A percentile compares a stretch with the other conserved stretches of the same genome.
These are phyloP conservation scores for Cercospora janseana DNA, from an alignment of 2,329 filamentous ascomycete species.

Conservation along the genomic window DNA sequence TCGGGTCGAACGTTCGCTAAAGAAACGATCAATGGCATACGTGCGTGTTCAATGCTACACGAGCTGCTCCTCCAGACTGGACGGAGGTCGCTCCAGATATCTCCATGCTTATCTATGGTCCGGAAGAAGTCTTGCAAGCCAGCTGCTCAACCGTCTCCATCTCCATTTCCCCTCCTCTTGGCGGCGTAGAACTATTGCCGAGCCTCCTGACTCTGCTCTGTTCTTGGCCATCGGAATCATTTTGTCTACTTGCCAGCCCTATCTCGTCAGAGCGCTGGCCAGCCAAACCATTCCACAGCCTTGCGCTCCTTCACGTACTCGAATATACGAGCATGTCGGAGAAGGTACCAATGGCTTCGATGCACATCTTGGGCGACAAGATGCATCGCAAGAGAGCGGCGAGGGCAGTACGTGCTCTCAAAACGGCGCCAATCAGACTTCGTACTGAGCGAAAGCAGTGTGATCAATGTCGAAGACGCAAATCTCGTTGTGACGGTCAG, in stretches of 20 bases:
- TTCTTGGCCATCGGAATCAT: no score
- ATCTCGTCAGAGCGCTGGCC: no score
- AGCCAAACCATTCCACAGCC: no score
- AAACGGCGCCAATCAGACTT: no score
- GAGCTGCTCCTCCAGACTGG: not conserved
- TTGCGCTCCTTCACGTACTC: no score
- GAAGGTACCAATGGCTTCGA: not conserved
- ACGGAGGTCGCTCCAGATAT: not conserved
- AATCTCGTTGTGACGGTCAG: slow-evolving; percentile 23
- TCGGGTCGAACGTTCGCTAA: not conserved
- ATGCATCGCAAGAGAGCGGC: slow-evolving; percentile 22
- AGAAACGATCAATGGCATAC: slow-evolving; percentile 6
- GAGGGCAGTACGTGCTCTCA: slow-evolving; percentile 18
- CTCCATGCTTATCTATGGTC: not conserved
- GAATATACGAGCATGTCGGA: slow-evolving; percentile 1
- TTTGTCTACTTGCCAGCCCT: no score
- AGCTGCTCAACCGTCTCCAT: not conserved
- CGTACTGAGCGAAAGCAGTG: slow-evolving; percentile 10
- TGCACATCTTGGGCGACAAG: not conserved
- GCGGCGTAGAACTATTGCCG: not conserved
- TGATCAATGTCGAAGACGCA: slow-evolving; percentile 25
- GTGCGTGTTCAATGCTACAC: slow-evolving; percentile 1
- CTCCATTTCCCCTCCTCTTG: no score
- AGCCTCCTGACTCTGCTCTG: no score
- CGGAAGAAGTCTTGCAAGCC: not conserved